These are phyloP conservation scores for Saposhnikovia divaricata DNA, from an alignment of 129 eudicot species.

Conservation along the genomic window DNA sequence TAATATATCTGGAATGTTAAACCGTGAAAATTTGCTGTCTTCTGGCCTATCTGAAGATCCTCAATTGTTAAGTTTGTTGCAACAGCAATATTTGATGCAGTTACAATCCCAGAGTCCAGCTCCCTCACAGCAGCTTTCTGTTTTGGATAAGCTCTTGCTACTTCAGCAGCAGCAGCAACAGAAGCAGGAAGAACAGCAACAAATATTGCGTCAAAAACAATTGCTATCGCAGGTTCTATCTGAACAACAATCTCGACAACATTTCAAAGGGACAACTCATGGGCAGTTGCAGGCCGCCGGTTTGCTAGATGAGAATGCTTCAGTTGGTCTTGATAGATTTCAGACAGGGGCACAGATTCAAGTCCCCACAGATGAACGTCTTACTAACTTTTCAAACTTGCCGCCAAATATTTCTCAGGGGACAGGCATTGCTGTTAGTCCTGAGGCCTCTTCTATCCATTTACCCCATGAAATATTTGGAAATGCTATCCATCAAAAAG, in stretches of 20 bases:
- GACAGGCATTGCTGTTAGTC: slow-evolving; percentile 13
- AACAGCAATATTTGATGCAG: slow-evolving; percentile 72
- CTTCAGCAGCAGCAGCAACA: slow-evolving; percentile 53
- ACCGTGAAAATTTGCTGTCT: slow-evolving; percentile 55
- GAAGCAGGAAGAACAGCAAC: slow-evolving; percentile 57
- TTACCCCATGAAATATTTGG: slow-evolving; percentile 66
- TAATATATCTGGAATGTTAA: slow-evolving; percentile 29
- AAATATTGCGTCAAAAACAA: slow-evolving; percentile 56
- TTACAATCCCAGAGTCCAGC: slow-evolving; percentile 53
- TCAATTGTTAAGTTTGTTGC: slow-evolving; percentile 55
- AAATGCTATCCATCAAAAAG: slow-evolving; percentile 16
- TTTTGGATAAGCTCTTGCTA: slow-evolving; percentile 61
- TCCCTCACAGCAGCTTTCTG: slow-evolving; percentile 50
- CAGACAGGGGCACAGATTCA: slow-evolving; percentile 43
- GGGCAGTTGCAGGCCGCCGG: slow-evolving; percentile 43
- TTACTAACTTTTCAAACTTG: slow-evolving; percentile 21
- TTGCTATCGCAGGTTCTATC: slow-evolving; percentile 57
- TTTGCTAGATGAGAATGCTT: slow-evolving; percentile 28
- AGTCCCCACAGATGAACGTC: slow-evolving; percentile 29
- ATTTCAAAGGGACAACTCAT: slow-evolving; percentile 38
- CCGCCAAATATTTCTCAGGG: slow-evolving; percentile 36
- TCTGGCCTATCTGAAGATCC: slow-evolving; percentile 74
- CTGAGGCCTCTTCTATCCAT: slow-evolving; percentile 39
- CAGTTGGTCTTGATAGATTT: slow-evolving; percentile 14
- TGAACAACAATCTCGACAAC: slow-evolving; percentile 51